Evolutionary conservation across 2,329 filamentous ascomycete genomes (phyloP), one percentile per base, ranked within the genome.

Genomic region (Arachnopeziza araneosa): DNA sequence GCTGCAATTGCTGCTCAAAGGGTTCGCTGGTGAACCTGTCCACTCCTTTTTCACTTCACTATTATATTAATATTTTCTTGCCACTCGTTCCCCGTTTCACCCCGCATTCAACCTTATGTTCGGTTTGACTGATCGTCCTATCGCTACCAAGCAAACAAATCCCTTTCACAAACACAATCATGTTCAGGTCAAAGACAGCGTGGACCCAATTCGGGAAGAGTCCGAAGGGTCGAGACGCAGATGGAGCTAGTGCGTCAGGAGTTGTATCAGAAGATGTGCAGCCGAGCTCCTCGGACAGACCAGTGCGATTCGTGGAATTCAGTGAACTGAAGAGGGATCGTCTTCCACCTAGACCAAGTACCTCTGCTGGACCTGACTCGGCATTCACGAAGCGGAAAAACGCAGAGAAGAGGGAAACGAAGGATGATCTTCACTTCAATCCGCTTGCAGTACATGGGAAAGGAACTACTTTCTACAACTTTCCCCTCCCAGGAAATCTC

Each of bases 1-100:
- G 50, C 36, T 54, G 36, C 58, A 23, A 53, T 58, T 59, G 44
- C 58, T 55, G 48, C 54, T 54, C 50, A 54, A 61, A 64, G 66
- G 69, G 69, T 66, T 63, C 69, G 69, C 69, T 66, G 68, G 69
- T 58, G 69, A 70, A 59, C 69, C 69, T 67, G 68, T 70, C 66
- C 66, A 66, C 58, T 71, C 69, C 61, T 71, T 70, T 63, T 49
- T 52, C 55, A 52, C 54, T 56, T 54, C 30, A 32, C 61, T 32
- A 59, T 59, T 63, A 58, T 61, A 62, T 61, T 54, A 63, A 65
- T 64, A 64, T 65, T 63, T 62, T 63, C 59, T 54, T 53, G 49
- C 55, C 32, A 44, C 24, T 52, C 50, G 32, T 50, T 30, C 57
- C 36, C 2, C 6, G 66, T 69, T 67, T 68, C 65, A 68, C 50